phyloP scores from a whole-genome alignment of 2,329 filamentous ascomycete genomes.

The Ilyonectria mors-panacis region DNA sequence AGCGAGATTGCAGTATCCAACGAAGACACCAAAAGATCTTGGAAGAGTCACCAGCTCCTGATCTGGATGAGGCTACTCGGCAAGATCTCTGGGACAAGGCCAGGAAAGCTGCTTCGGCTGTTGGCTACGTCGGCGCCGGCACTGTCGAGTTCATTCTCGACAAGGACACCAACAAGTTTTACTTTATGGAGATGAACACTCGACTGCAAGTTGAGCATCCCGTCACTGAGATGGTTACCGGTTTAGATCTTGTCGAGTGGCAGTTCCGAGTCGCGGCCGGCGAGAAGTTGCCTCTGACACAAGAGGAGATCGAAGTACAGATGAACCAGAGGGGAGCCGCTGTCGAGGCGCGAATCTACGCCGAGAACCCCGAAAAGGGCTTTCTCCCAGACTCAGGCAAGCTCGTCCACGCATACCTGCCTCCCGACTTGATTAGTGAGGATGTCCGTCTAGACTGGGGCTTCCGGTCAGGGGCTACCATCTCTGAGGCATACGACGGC shows the following conservation, averaged over 20 bases:
- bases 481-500: slow-evolving; percentile 95
- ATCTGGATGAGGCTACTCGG: slow-evolving; percentile 70
- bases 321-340: slow-evolving; percentile 86
- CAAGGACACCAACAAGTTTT: slow-evolving; percentile 85
- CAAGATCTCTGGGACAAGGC: slow-evolving; percentile 77
- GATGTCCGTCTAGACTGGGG: slow-evolving; percentile 94
- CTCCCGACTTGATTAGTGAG: slow-evolving; percentile 68
- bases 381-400: slow-evolving; percentile 96
- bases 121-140: slow-evolving; percentile 90
- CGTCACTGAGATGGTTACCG: slow-evolving; percentile 82
- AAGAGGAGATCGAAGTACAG: slow-evolving; percentile 77
- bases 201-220: slow-evolving; percentile 97
- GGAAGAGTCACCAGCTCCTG: slow-evolving; percentile 88
- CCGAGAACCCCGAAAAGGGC: slow-evolving; percentile 91
- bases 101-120: slow-evolving; percentile 77
- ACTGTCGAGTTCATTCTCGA: slow-evolving; percentile 95
- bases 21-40: slow-evolving; percentile 91
- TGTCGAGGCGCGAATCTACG: slow-evolving; percentile 97
- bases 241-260: slow-evolving; percentile 89
- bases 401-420: slow-evolving; percentile 86
- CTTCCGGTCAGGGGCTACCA: slow-evolving; percentile 90
- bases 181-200: slow-evolving; percentile 88
- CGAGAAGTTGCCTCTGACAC: slow-evolving; percentile 69
- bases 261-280: slow-evolving; percentile 83
- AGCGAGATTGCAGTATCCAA: slow-evolving; percentile 91